Evolutionary conservation across 176 grass and related monocot genomes (phyloP).

Genomic region (Tillandsia leiboldiana): DNA sequence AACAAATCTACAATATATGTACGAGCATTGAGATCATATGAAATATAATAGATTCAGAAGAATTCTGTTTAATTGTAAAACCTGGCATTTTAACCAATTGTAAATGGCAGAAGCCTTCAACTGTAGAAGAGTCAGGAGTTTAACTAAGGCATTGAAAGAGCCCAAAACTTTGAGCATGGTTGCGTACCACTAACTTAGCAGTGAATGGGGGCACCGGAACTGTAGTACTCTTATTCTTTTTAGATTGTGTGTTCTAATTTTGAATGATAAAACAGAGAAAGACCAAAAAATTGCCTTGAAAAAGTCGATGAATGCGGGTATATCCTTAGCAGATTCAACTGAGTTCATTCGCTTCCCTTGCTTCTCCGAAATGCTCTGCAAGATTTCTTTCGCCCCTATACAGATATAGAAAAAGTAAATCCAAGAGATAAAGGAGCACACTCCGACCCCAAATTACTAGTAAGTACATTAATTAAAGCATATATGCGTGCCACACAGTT

Average conservation of each 20-base stretch:
- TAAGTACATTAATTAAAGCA: neutral
- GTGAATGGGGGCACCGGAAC: too few species aligned
- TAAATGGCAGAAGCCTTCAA: too few species aligned
- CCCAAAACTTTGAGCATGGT: too few species aligned
- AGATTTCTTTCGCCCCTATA: constrained; percentile 74
- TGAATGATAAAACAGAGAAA: neutral
- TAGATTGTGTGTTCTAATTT: neutral
- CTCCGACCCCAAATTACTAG: neutral
- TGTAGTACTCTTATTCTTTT: neutral
- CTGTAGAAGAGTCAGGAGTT: too few species aligned
- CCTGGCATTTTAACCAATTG: too few species aligned
- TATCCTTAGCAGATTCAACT: constrained; percentile 80
- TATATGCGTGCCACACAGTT: neutral
- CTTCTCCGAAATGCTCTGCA: constrained; percentile 92
- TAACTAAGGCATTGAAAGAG: too few species aligned
- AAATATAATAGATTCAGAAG: too few species aligned
- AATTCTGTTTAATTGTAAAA: too few species aligned
- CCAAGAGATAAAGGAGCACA: neutral
- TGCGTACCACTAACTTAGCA: too few species aligned
- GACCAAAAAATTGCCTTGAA: constrained; percentile 37
- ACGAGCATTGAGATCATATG: too few species aligned
- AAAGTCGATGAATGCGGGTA: constrained; percentile 76
- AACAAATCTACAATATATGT: too few species aligned
- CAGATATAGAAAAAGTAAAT: neutral
- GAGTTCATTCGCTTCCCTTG: constrained; percentile 91